Conservation (phyloP, 2,329 filamentous ascomycete genomes). For the Cadophora malorum region DNA sequence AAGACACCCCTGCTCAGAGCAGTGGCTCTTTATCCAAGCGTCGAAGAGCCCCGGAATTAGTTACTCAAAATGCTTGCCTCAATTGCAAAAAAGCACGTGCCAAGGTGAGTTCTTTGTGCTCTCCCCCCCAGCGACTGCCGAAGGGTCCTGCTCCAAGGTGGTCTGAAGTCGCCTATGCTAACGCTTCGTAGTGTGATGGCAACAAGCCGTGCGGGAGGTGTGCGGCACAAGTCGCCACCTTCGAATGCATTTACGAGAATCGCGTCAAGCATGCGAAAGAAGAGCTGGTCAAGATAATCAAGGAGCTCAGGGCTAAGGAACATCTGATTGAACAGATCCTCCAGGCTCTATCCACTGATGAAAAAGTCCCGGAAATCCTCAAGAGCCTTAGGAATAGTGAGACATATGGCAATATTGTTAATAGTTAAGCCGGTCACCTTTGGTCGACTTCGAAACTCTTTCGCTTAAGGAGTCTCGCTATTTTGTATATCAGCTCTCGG, state of each 20-base stretch:
- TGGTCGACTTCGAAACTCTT: conserved; percentile 34
- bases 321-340: conserved; percentile 43
- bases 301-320: conserved; percentile 42
- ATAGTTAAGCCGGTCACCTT: conserved; percentile 40
- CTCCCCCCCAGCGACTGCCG: background rate
- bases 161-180: conserved; percentile 22
- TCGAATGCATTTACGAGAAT: conserved; percentile 44
- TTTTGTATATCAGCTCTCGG: conserved; percentile 38
- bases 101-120: conserved; percentile 42
- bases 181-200: conserved; percentile 45
- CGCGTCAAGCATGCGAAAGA: conserved; percentile 47
- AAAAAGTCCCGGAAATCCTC: conserved; percentile 43
- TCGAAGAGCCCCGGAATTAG: conserved; percentile 44
- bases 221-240: conserved; percentile 36
- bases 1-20: conserved; percentile 29
- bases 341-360: conserved; percentile 40
- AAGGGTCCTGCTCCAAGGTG: background rate
- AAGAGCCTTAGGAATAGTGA: conserved; percentile 43
- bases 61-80: conserved; percentile 47
- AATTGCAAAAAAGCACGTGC: conserved; percentile 47
- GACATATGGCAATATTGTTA: conserved; percentile 41
- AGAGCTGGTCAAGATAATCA: conserved; percentile 45
- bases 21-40: conserved; percentile 38
- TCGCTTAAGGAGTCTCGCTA: conserved; percentile 40
- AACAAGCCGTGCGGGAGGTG: conserved; percentile 45